Base-by-base conservation (phyloP, 371 early-diverging fungal genomes). In the Capillidium rhysosporum region DNA sequence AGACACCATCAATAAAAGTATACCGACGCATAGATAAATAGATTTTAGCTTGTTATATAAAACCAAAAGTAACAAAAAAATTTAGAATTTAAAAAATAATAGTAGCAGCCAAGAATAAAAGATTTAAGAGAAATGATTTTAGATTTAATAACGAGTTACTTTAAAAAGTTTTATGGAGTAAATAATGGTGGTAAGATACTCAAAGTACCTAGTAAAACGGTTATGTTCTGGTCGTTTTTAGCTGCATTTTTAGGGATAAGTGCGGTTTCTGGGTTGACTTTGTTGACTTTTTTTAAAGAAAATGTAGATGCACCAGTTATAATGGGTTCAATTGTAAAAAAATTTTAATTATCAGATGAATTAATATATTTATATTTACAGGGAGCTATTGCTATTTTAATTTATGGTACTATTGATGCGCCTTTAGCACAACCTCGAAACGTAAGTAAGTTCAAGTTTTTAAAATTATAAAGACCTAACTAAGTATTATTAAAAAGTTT, bases 391-490 rank as follows among this genome's bases (percentile, higher is more conserved):
- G 80, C 82, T 7, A 80, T 86, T 20, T 60, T 86, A 26, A 57
- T 82, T 1, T 84, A 76, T 52, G 80, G 75, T 41, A 75, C 76
- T 0, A 75, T 80, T 14, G 82, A 82, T 14, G 63, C 79, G 1
- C 85, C 84, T 1, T 61, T 86, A 52, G 72, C 81, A 0, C 86
- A 86, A 46, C 86, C 86, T 45, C 69, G 81, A 0, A 81, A 79
- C 53, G 60, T 67, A 26, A 59, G 68, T 68, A 63, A 40, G 61
- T 65, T 29, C 5, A 25, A 29, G 18, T 8, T 54, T 7, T 12
- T 16, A 14, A 5, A 23, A 10, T 18, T 23, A 18, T 25, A 20
- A 24, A 10, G 12, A 41, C n/a, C 16, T 43, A 53, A 14, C n/a
- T 8, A 53, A 23, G 5, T 20, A 25, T 14, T 18, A 12, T 5